These are phyloP conservation scores for Colletotrichum navitas DNA, from an alignment of 2,329 filamentous ascomycete genomes.

Conservation along the genomic window DNA sequence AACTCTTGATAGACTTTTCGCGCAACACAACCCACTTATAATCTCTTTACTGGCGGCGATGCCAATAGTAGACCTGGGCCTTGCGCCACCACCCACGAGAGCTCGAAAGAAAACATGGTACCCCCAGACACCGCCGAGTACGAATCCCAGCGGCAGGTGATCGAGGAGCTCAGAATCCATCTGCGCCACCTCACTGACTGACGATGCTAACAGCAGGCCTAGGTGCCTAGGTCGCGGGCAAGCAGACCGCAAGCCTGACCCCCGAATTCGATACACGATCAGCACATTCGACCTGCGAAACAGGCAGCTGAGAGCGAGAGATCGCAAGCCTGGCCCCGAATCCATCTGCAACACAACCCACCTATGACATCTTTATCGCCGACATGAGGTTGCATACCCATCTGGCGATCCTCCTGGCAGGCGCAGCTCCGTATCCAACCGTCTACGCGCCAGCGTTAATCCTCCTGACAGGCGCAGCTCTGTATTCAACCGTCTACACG, in stretches of 20 bases:
- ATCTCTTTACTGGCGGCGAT: constrained; percentile 69
- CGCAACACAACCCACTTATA: constrained; percentile 68
- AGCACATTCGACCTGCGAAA: constrained; percentile 80
- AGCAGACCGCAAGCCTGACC: too few species aligned
- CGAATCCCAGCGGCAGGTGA: constrained; percentile 67
- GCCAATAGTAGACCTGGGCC: constrained; percentile 53
- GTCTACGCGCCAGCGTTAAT: too few species aligned
- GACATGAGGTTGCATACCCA: too few species aligned
- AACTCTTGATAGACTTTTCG: constrained; percentile 56
- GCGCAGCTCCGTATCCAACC: too few species aligned
- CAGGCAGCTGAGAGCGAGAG: constrained; percentile 70
- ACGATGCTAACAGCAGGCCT: too few species aligned
- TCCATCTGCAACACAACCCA: too few species aligned
- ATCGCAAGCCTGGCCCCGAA: constrained; percentile 61
- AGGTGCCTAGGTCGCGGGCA: too few species aligned
- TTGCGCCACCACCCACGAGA: constrained; percentile 65
- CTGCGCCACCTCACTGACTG: too few species aligned
- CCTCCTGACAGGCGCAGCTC: too few species aligned
- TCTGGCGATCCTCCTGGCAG: too few species aligned
- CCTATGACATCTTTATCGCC: too few species aligned
- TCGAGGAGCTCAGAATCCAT: constrained; percentile 87
- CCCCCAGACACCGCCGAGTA: constrained; percentile 71
- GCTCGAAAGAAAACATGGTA: constrained; percentile 70
- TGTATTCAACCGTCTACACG: too few species aligned
- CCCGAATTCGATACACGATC: constrained; percentile 89